These are phyloP conservation scores for Cucumis hystrix DNA, from an alignment of 306 rosid genomes.

Conservation along the genomic window DNA sequence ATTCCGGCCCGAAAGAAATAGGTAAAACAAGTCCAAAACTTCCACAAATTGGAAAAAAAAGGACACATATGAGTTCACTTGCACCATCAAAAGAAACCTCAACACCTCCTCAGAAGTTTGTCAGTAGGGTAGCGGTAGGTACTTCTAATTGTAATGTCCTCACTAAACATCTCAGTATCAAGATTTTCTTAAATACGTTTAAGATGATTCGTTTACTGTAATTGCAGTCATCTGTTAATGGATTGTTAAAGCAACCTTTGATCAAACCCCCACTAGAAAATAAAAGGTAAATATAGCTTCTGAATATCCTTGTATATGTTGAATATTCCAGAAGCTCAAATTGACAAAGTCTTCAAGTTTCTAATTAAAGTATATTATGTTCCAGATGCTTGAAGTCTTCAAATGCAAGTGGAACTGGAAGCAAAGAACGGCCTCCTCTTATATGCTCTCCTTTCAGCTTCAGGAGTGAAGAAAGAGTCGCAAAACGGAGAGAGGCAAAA, in stretches of 20 bases:
- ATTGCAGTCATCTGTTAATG: conserved; percentile 39
- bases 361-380: conserved; percentile 10
- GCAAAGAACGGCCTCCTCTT: conserved; percentile 28
- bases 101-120: conserved; percentile 13
- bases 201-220: conserved; percentile 1
- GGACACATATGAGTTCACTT: conserved; percentile 8
- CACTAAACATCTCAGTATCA: neutral
- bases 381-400: conserved; percentile 36
- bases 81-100: conserved; percentile 18
- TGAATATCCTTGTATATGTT: neutral
- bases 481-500: conserved; percentile 79
- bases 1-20: conserved; percentile 22
- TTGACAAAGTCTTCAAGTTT: conserved; percentile 11
- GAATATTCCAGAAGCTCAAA: neutral
- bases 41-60: conserved; percentile 24
- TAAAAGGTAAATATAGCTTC: conserved; percentile 32
- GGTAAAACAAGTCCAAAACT: conserved; percentile 22
- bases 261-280: conserved; percentile 24
- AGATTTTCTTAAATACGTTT: neutral
- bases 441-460: conserved; percentile 47
- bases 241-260: conserved; percentile 26
- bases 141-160: neutral
- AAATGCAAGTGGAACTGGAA: conserved; percentile 23
- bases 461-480: conserved; percentile 86
- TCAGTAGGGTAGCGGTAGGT: conserved; percentile 45